Evolutionary conservation across 495 filamentous ascomycete species (phyloP).

Genomic region (Aspergillus bertholletiae): DNA sequence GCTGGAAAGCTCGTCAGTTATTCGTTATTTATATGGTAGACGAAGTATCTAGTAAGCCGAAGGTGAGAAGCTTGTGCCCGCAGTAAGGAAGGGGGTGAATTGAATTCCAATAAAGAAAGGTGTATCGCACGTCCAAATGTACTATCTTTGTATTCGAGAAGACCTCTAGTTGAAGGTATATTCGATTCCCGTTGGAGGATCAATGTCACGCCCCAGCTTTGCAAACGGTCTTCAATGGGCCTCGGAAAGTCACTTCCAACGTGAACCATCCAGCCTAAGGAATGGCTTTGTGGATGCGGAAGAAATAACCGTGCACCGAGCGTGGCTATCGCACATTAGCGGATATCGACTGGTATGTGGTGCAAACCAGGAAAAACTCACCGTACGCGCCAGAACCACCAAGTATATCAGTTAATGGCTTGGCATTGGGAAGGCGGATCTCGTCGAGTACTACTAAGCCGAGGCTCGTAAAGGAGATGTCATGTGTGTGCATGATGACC

Average conservation of each 20-base stretch:
- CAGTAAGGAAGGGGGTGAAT: no score
- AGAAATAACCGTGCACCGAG: conserved; percentile 32
- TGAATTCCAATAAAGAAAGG: background rate
- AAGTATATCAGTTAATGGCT: conserved; percentile 25
- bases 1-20: conserved; percentile 26
- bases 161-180: conserved; percentile 46
- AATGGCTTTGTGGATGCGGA: conserved; percentile 17
- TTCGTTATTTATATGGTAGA: conserved; percentile 20
- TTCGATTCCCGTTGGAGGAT: conserved; percentile 69
- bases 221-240: conserved; percentile 49
- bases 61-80: no score
- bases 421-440: conserved; percentile 19
- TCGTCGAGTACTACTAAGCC: conserved; percentile 37
- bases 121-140: conserved; percentile 37
- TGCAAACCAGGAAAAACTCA: conserved; percentile 8
- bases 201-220: conserved; percentile 61
- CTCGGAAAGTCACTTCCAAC: conserved; percentile 74
- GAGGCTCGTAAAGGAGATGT: conserved; percentile 26
- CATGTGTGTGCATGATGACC: background rate
- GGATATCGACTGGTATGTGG: background rate
- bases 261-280: conserved; percentile 81
- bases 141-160: conserved; percentile 28
- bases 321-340: conserved; percentile 23
- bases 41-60: no score
- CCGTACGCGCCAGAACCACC: conserved; percentile 37